Conservation (phyloP, 2,329 filamentous ascomycete species). For the Parafenestella ontariensis region DNA sequence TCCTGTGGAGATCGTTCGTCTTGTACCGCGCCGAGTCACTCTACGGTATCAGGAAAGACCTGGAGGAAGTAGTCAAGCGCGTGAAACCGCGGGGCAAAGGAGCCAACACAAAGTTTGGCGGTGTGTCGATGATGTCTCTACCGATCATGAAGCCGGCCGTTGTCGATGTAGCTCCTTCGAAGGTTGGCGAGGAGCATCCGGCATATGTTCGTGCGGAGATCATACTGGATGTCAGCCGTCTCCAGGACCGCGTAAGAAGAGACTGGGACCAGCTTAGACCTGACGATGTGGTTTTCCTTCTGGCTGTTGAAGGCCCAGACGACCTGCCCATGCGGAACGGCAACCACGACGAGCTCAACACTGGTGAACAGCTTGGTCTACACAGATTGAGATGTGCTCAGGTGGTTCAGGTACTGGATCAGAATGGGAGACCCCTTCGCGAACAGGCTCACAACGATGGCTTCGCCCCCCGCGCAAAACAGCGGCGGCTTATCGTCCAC, state of each 20-base stretch:
- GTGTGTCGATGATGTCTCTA: conserved; percentile 90
- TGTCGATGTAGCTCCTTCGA: conserved; percentile 81
- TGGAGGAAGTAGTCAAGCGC: conserved; percentile 81
- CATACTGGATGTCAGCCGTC: conserved; percentile 77
- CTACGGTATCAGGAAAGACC: conserved; percentile 89
- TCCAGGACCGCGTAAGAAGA: conserved; percentile 76
- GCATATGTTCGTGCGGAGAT: conserved; percentile 87
- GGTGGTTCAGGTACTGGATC: conserved; percentile 84
- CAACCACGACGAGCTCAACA: conserved; percentile 53
- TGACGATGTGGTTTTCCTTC: conserved; percentile 88
- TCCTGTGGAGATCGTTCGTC: conserved; percentile 92
- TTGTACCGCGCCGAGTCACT: conserved; percentile 91
- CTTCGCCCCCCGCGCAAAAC: conserved; percentile 63
- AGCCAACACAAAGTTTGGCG: conserved; percentile 74
- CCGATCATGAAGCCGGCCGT: conserved; percentile 86
- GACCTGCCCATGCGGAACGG: conserved; percentile 63
- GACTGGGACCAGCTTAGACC: conserved; percentile 91
- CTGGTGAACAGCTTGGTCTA: conserved; percentile 70
- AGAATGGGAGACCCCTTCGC: conserved; percentile 76
- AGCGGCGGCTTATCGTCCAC: conserved; percentile 77
- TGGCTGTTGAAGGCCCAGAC: conserved; percentile 72
- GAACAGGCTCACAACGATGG: conserved; percentile 70
- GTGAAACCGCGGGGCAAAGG: conserved; percentile 74
- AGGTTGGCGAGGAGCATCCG: conserved; percentile 84
- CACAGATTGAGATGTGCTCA: conserved; percentile 80